A percentile compares a stretch with the other conserved stretches of the same genome.
Evolutionary conservation across 306 rosid genomes (phyloP).

Genomic region (Mimosa pudica): DNA sequence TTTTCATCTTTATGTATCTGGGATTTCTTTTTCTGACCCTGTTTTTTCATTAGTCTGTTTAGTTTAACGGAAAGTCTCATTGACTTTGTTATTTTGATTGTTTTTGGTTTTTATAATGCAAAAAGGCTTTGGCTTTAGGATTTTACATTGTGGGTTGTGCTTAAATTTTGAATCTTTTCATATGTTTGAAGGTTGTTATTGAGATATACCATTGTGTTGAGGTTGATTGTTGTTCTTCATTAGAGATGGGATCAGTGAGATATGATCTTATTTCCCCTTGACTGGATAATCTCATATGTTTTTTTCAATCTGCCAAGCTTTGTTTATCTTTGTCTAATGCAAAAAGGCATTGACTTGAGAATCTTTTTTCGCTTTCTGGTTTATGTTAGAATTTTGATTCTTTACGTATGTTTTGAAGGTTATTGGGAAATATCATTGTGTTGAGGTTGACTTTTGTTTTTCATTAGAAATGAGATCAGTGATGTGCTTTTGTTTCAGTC

Average conservation of each 20-base stretch:
- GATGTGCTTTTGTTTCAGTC: not conserved
- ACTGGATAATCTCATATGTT: constrained; percentile 2
- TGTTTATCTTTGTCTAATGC: not conserved
- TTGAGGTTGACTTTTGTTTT: not conserved
- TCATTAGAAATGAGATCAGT: constrained; percentile 9
- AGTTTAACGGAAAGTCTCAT: not conserved
- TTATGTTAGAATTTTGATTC: not conserved
- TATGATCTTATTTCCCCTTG: not conserved
- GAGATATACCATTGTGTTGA: not conserved
- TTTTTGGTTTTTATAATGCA: too few relatives aligned
- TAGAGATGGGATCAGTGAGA: not conserved
- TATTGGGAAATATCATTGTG: not conserved
- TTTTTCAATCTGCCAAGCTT: too few relatives aligned
- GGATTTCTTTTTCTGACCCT: not conserved
- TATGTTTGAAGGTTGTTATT: not conserved
- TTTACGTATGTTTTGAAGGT: not conserved
- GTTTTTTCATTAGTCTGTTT: not conserved
- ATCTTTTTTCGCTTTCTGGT: not conserved
- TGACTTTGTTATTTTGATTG: not conserved
- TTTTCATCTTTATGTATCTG: not conserved
- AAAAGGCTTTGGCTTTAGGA: not conserved
- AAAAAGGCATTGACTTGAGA: not conserved
- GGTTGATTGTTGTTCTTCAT: not conserved
- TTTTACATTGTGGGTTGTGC: not conserved
- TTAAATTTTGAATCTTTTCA: not conserved